Conservation (phyloP, 2,329 filamentous ascomycete genomes). For the Nemania sp. region DNA sequence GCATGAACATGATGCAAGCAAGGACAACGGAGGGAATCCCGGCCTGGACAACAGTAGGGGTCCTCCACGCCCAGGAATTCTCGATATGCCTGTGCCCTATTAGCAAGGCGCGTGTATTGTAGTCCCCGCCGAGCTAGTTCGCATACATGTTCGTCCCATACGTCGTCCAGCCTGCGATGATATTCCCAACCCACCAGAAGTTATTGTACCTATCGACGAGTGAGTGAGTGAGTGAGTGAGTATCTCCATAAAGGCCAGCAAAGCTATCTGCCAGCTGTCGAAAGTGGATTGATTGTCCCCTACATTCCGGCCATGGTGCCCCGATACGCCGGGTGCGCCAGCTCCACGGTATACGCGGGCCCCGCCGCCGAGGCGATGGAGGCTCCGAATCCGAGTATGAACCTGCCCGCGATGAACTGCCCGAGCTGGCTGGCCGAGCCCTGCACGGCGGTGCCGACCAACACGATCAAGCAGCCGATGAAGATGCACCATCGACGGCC, state of each 20-base stretch:
- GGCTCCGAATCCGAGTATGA: constrained; percentile 61
- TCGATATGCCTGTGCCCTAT: constrained; percentile 45
- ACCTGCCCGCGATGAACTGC: constrained; percentile 61
- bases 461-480: constrained; percentile 56
- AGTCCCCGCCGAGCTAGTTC: background rate
- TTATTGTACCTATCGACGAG: constrained; percentile 42
- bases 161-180: constrained; percentile 58
- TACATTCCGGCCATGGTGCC: constrained; percentile 65
- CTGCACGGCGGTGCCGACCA: constrained; percentile 56
- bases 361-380: constrained; percentile 63
- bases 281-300: constrained; percentile 55
- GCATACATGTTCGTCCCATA: constrained; percentile 45
- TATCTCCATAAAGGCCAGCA: constrained; percentile 29
- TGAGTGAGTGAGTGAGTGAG: constrained; percentile 1
- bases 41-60: constrained; percentile 60
- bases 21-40: constrained; percentile 52
- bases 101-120: background rate
- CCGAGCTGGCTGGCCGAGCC: constrained; percentile 50
- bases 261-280: background rate
- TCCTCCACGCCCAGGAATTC: constrained; percentile 58
- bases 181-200: constrained; percentile 56
- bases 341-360: constrained; percentile 67
- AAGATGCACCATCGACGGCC: constrained; percentile 62
- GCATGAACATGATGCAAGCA: constrained; percentile 43
- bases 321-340: constrained; percentile 65